Percentiles rank a stretch among this genome's conserved stretches.
These are phyloP conservation scores for Priceomyces carsonii DNA, from an alignment of 805 yeast genomes.

Conservation along the genomic window DNA sequence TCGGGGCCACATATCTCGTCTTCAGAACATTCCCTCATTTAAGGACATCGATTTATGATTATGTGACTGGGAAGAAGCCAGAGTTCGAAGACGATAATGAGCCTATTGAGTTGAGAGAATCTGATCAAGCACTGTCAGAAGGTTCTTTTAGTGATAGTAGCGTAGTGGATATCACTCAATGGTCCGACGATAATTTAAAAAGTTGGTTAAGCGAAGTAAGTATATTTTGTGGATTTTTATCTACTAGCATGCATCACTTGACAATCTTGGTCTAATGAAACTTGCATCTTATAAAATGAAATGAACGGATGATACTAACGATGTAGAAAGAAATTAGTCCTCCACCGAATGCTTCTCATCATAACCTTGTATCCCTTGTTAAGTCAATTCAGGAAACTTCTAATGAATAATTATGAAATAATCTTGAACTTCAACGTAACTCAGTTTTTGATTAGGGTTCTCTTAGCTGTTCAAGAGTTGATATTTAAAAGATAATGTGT, in stretches of 20 bases:
- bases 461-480: conserved; percentile 3
- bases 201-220: conserved; percentile 41
- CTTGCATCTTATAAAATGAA: conserved; percentile 7
- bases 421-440: conserved; percentile 19
- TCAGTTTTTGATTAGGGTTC: conserved; percentile 9
- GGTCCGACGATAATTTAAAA: conserved; percentile 38
- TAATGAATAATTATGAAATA: conserved; percentile 16
- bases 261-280: background rate
- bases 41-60: conserved; percentile 23
- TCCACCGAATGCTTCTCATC: conserved; percentile 47
- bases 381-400: conserved; percentile 36
- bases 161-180: conserved; percentile 29
- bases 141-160: conserved; percentile 12
- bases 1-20: conserved; percentile 44
- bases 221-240: conserved; percentile 10
- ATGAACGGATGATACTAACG: conserved; percentile 9
- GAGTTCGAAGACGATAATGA: conserved; percentile 19
- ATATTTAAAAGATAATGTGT: too few species aligned
- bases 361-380: conserved; percentile 49
- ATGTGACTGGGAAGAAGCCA: conserved; percentile 20
- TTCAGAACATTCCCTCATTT: conserved; percentile 55
- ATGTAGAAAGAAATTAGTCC: conserved; percentile 46
- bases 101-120: conserved; percentile 21
- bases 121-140: background rate
- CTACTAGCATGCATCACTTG: background rate